Percentiles rank a stretch among this genome's conserved stretches.
Conservation (phyloP, 371 early-diverging fungal genomes). For the Lichtheimia ramosa region DNA sequence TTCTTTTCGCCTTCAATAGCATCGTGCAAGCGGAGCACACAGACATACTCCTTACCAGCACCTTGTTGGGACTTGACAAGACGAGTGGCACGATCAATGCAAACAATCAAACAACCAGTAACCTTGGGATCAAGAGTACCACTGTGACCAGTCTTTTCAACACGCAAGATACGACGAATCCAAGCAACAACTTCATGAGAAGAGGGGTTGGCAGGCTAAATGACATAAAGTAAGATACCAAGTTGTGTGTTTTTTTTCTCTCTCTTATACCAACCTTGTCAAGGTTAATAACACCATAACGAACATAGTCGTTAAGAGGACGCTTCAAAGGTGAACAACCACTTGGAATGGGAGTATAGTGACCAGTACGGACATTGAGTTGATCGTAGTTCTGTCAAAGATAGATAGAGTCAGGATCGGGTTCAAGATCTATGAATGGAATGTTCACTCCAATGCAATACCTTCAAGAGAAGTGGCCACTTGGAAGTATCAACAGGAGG, state of each 20-base stretch:
- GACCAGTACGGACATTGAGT: constrained; percentile 95
- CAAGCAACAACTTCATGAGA: constrained; percentile 99
- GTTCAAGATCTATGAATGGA: no score
- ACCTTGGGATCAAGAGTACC: constrained; percentile 99
- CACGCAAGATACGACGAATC: constrained; percentile 98
- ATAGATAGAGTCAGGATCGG: no score
- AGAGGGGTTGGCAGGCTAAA: constrained; percentile 99
- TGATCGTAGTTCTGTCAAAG: constrained; percentile 91
- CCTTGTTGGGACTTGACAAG: constrained; percentile 99
- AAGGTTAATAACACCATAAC: constrained; percentile 98
- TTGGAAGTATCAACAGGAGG: constrained; percentile 88
- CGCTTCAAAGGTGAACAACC: constrained; percentile 97
- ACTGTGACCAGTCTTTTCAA: constrained; percentile 99
- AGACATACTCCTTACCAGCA: constrained; percentile 99
- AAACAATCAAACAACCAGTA: constrained; percentile 99
- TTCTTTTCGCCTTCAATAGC: constrained; percentile 88
- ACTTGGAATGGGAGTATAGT: constrained; percentile 97
- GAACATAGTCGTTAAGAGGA: constrained; percentile 88
- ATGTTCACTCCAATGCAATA: constrained; percentile 20
- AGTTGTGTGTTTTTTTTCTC: no score
- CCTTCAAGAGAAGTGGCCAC: constrained; percentile 97
- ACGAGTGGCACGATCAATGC: constrained; percentile 98
- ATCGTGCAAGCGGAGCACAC: constrained; percentile 95
- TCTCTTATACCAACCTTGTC: constrained; percentile 35
- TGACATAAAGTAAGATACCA: no score